Evolutionary conservation across 768 basidiomycete species (phyloP), one percentile per base, ranked within the genome.

Genomic region (Clavaria fumosa): DNA sequence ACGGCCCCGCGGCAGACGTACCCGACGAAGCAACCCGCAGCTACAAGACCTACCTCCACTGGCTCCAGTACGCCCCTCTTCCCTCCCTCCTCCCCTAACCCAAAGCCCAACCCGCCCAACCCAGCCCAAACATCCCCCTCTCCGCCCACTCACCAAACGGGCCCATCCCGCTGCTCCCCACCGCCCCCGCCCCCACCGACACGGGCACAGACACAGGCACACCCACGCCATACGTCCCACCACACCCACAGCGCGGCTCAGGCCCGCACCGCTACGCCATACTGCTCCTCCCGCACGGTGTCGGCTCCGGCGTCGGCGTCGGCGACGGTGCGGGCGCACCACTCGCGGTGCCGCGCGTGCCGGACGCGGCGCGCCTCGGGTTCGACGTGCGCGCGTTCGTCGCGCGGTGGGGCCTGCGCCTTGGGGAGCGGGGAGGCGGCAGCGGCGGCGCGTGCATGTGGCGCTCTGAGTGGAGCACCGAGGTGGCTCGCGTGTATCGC

Each of bases 171-270:
- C 49, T 63, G 24, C 49, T 66, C 37, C 61, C n/a, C n/a, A n/a
- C n/a, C n/a, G n/a, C n/a, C n/a, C n/a, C n/a, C n/a, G n/a, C n/a
- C n/a, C n/a, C n/a, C n/a, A n/a, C n/a, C n/a, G n/a, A n/a, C n/a
- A n/a, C n/a, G n/a, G n/a, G n/a, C n/a, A n/a, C n/a, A n/a, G n/a
- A n/a, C n/a, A n/a, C n/a, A n/a, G n/a, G 70, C 44, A 55, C 21
- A 33, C n/a, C 15, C 63, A 81, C 79, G 4, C 59, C 61, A 18
- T 96, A 91, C 55, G 63, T 91, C 45, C 83, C 93, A 4, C 95
- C 91, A 3, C 89, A 95, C 46, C 93, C 93, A 3, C 82, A 88
- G 52, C 70, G 70, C 24, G 89, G 90, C 35, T 80, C 89, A 7
- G 73, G 75, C 0, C 89, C 85, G 57, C 93, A 99, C 58, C 86